Evolutionary conservation across 805 yeast genomes (phyloP), one percentile per base, ranked within the genome.

Genomic region (Clavispora phyllophila): DNA sequence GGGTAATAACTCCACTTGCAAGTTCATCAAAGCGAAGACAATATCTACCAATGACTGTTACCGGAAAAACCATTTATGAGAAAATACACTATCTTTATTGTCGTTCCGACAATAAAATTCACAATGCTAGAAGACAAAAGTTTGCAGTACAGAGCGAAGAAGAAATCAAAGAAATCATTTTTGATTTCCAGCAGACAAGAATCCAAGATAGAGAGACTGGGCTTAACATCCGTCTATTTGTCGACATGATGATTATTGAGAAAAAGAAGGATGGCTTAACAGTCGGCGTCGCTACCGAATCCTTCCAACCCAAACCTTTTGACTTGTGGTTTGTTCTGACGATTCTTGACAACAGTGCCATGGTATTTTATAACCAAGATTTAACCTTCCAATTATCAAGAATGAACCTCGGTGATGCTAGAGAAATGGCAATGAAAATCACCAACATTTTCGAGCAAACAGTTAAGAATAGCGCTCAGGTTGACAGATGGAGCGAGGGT

Each of bases 401-500:
- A n/a, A 13, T 35, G 19, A 14, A 12, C n/a, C 19, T 35, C 20
- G 20, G 4, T 4, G 19, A n/a, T 6, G 2, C 25, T 12, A 9
- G 15, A 4, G 24, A 20, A 3, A 13, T 19, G 12, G 20, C 22
- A 12, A 13, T 18, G 3, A 23, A 10, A 4, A 36, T 39, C 38
- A 49, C 63, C 4, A 46, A 48, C n/a, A 66, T 61, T 38, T 79
- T 79, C 53, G 79, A 66, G n/a, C 48, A 53, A 0, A 60, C 63
- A 17, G 58, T 79, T 58, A 76, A 75, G 50, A 75, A 78, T 50
- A 65, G 75, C 2, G 68, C 72, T 5, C 50, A 50, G 3, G 52
- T 62, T 40, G 84, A 79, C 52, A 59, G 70, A 52, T 79, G 84
- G 84, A 63, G 63, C 9, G 47, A 51, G 7, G 68, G 66, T 8